Base-by-base conservation (phyloP, 345 rosid species). In the Schrenkiella parvula region DNA sequence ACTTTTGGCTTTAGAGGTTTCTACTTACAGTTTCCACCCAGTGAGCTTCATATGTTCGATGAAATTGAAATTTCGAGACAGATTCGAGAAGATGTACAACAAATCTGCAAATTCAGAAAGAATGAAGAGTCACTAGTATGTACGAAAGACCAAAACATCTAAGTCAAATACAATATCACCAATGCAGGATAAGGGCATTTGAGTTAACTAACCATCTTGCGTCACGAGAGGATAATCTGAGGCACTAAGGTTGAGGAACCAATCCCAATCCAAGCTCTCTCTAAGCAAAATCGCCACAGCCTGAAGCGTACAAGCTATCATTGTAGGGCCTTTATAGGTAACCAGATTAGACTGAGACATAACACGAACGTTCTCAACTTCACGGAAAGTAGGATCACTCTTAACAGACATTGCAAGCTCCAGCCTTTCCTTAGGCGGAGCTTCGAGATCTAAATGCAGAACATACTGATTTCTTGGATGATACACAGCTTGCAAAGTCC, bases 191-290 rank as follows among this genome's bases (percentile, higher is more conserved):
- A 19, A 51, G 8, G 6, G 9, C 11, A 38, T 48, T 23, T 39
- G 15, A 37, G 48, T 18, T 34, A 22, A 51, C 70, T 39, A 84
- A 92, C 96, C 96, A 79, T 92, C 98, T 86, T 88, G 98, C 65
- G 98, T 92, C 41, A 90, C 78, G 58, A 92, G 76, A 41, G 98
- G 98, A 78, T 90, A 92, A 79, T 90, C 98, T 1, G 98, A 92
- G 59, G 95, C 98, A 76, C 96, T 92, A 76, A 92, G 77, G 71
- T 92, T 92, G 65, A 92, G 77, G 43, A 92, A 90, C 98, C 98
- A 92, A 79, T 92, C 98, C 98, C 98, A 92, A 5, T 85, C 85
- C 26, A 89, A 93, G 43, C 90, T 89, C 22, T 90, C 90, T 74
- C 19, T 87, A 46, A 92, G 71, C 83, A 92, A 78, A 78, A 92